These are phyloP conservation scores for Ephemerocybe angulata DNA, from an alignment of 768 basidiomycete species.

Conservation along the genomic window DNA sequence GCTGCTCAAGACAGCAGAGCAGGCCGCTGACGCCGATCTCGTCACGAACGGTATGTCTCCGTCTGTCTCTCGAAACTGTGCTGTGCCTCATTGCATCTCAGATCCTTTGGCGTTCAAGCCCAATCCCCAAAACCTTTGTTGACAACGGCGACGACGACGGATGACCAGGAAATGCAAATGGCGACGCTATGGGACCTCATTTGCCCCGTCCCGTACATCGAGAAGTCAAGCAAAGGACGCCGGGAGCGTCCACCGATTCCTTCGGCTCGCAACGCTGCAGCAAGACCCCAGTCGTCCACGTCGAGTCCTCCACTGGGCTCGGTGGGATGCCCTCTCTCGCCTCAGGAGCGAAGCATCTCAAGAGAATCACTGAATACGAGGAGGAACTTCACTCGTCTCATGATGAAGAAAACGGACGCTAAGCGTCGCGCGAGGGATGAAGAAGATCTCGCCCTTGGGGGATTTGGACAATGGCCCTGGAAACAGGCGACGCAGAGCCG, in stretches of 20 bases:
- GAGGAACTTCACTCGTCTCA: constrained; percentile 90
- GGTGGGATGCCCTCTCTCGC: constrained; percentile 55
- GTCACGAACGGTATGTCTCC: constrained; percentile 56
- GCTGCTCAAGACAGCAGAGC: constrained; percentile 73
- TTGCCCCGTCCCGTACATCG: constrained; percentile 82
- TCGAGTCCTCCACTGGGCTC: constrained; percentile 71
- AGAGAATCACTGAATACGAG: constrained; percentile 83
- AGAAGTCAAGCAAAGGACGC: constrained; percentile 42
- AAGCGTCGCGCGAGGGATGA: constrained; percentile 74
- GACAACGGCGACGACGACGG: constrained; percentile 12
- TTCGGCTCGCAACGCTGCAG: constrained; percentile 54
- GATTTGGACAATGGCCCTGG: constrained; percentile 45
- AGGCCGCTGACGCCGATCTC: constrained; percentile 42
- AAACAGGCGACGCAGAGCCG: constrained; percentile 54
- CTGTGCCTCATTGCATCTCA: constrained; percentile 25
- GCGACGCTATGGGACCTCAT: constrained; percentile 71
- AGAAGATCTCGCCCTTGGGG: constrained; percentile 83
- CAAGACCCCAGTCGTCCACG: constrained; percentile 67
- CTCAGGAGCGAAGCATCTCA: constrained; percentile 71
- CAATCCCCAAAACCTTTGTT: constrained; percentile 72
- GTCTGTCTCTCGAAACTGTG: neutral
- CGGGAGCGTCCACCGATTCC: constrained; percentile 50
- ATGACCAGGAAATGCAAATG: constrained; percentile 13
- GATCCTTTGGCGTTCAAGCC: constrained; percentile 92
- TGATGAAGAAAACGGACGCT: constrained; percentile 87